A percentile compares a stretch with the other conserved stretches of the same genome.
These are phyloP conservation scores for Kuraishia hungarica DNA, from an alignment of 805 yeast genomes.

Conservation along the genomic window DNA sequence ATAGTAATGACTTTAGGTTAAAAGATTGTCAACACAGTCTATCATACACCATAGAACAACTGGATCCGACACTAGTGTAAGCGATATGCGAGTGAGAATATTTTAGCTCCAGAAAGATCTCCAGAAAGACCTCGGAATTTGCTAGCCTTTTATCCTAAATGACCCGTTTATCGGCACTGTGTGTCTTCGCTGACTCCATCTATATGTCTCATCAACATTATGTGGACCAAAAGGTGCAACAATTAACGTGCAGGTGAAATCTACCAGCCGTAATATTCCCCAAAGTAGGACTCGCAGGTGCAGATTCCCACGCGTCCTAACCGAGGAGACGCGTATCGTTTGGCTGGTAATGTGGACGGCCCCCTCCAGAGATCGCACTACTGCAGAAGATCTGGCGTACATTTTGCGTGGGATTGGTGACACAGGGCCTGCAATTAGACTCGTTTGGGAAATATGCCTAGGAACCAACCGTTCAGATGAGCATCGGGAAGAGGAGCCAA, in stretches of 20 bases:
- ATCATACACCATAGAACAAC: not conserved
- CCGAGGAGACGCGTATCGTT: not conserved
- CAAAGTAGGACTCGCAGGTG: not conserved
- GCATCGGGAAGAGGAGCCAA: not conserved
- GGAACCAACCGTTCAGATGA: not conserved
- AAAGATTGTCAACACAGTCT: too few species aligned
- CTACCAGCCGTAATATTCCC: not conserved
- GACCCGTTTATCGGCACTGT: not conserved
- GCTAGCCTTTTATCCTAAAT: not conserved
- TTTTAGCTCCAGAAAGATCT: not conserved
- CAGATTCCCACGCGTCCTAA: not conserved
- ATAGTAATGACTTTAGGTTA: too few species aligned
- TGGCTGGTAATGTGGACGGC: too few species aligned
- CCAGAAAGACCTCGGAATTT: not conserved
- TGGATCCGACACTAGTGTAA: too few species aligned
- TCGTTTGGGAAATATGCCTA: not conserved
- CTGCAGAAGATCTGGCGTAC: not conserved
- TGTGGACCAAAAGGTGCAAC: not conserved
- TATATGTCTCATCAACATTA: not conserved
- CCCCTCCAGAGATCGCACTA: too few species aligned
- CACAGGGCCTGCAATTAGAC: not conserved
- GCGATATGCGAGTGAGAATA: not conserved
- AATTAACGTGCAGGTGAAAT: not conserved
- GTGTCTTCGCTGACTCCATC: not conserved
- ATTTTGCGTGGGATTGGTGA: not conserved